These are phyloP conservation scores for Rhodotorula mucilaginosa DNA, from an alignment of 1,284 basidiomycete genomes.

Conservation along the genomic window DNA sequence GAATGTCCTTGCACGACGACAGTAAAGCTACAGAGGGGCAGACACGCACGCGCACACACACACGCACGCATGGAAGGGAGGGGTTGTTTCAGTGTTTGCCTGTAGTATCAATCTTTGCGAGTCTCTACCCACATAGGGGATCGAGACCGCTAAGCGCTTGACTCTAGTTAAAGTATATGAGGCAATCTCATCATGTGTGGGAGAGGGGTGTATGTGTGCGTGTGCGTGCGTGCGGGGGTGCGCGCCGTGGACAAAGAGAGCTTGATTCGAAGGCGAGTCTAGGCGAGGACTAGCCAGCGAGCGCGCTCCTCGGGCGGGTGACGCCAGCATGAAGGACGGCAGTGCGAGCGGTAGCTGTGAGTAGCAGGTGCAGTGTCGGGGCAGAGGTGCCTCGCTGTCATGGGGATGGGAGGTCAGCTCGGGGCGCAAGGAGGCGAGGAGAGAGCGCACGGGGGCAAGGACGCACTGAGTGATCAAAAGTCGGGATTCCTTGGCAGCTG, in stretches of 20 bases:
- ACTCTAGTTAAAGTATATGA: constrained; percentile 33
- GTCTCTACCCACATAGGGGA: constrained; percentile 32
- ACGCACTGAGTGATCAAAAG: not conserved
- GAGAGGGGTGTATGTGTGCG: not conserved
- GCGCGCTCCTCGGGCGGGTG: too few relatives aligned
- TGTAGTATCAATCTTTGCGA: constrained; percentile 22
- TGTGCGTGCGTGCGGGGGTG: not conserved
- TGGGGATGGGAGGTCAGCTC: not conserved
- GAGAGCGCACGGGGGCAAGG: not conserved
- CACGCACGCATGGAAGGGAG: not conserved
- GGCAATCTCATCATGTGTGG: constrained; percentile 25
- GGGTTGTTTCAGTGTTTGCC: constrained; percentile 8
- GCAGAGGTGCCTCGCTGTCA: not conserved
- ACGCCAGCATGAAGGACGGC: too few relatives aligned
- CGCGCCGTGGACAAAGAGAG: not conserved
- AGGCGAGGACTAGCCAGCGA: not conserved
- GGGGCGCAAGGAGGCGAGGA: not conserved
- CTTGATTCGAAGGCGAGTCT: not conserved
- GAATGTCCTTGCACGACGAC: not conserved
- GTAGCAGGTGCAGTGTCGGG: too few relatives aligned
- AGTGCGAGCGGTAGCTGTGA: not conserved
- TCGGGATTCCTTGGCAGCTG: not conserved
- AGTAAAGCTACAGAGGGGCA: not conserved
- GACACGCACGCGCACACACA: not conserved
- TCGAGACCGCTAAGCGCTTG: constrained; percentile 28